phyloP scores from a whole-genome alignment of 1,139 yeast species.

The Debaryomycetaceae sp. region DNA sequence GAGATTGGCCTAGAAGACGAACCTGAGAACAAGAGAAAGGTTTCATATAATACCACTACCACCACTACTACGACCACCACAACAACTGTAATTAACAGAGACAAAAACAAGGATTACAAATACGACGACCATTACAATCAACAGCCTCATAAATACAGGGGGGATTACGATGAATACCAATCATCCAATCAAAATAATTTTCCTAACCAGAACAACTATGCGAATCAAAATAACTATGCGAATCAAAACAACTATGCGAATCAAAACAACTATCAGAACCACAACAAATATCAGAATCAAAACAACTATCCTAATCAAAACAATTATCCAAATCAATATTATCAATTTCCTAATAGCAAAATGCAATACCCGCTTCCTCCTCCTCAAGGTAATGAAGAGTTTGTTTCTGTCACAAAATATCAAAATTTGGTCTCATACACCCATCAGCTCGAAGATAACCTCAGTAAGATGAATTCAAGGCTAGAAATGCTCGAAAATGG shows the following conservation, averaged over 20 bases:
- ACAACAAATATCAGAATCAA: not conserved
- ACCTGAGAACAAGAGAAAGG: not conserved
- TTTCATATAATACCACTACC: slow-evolving; percentile 8
- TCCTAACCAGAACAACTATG: not conserved
- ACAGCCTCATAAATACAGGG: not conserved
- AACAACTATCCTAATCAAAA: not conserved
- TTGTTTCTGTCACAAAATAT: slow-evolving; percentile 27
- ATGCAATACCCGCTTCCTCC: not conserved
- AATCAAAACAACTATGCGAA: not conserved
- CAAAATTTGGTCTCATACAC: slow-evolving; percentile 36
- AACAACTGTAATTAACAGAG: slow-evolving; percentile 3
- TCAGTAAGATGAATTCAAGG: slow-evolving; percentile 25
- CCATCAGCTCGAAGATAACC: slow-evolving; percentile 27
- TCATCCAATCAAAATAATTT: not conserved
- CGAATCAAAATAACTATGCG: not conserved
- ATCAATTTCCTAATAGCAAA: not conserved
- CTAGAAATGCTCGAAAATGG: slow-evolving; percentile 14
- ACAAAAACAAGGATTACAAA: not conserved
- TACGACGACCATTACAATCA: not conserved
- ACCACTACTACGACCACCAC: slow-evolving; percentile 12
- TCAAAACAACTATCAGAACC: not conserved
- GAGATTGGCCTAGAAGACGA: not conserved
- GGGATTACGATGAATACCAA: not conserved
- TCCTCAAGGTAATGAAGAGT: slow-evolving; percentile 10
- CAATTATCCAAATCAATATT: not conserved